These are phyloP conservation scores for Lasiodiplodia sp. DNA, from an alignment of 2,329 filamentous ascomycete genomes.

Conservation along the genomic window DNA sequence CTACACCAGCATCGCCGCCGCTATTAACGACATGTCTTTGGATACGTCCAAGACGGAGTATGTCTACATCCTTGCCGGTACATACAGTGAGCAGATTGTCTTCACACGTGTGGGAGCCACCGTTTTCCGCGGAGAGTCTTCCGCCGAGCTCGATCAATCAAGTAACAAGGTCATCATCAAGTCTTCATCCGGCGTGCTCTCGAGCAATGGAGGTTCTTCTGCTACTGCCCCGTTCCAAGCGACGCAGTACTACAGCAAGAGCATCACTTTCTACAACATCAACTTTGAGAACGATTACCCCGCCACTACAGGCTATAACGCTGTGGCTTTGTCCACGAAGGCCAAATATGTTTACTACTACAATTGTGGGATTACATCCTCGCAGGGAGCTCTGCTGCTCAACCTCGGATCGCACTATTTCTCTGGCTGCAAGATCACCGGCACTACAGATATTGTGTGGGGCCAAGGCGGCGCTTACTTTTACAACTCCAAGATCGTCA, in stretches of 20 bases:
- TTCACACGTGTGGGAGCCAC: neutral
- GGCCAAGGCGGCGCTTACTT: constrained; percentile 15
- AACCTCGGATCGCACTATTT: constrained; percentile 10
- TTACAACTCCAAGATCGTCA: constrained; percentile 19
- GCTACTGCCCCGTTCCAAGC: constrained; percentile 11
- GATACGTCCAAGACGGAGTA: constrained; percentile 9
- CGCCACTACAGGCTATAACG: constrained; percentile 3
- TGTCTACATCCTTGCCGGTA: constrained; percentile 15
- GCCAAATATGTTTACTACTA: constrained; percentile 2
- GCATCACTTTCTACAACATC: constrained; percentile 17
- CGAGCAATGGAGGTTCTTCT: constrained; percentile 8
- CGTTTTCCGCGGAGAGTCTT: constrained; percentile 2
- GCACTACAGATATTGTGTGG: constrained; percentile 7
- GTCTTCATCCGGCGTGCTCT: neutral
- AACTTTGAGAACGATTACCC: constrained; percentile 8
- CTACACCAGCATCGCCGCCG: constrained; percentile 16
- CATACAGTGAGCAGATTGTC: constrained; percentile 5
- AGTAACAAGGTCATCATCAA: constrained; percentile 6
- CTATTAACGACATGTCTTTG: neutral
- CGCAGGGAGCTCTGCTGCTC: constrained; percentile 9
- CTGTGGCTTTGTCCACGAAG: constrained; percentile 4
- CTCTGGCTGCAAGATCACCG: constrained; percentile 2
- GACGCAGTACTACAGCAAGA: constrained; percentile 9
- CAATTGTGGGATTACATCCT: constrained; percentile 12
- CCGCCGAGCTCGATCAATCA: neutral